Percentiles rank a stretch among this genome's conserved stretches.
These are phyloP conservation scores for Marchantia paleacea DNA, from an alignment of 225 moss, liverwort and hornwort species.

Conservation along the genomic window DNA sequence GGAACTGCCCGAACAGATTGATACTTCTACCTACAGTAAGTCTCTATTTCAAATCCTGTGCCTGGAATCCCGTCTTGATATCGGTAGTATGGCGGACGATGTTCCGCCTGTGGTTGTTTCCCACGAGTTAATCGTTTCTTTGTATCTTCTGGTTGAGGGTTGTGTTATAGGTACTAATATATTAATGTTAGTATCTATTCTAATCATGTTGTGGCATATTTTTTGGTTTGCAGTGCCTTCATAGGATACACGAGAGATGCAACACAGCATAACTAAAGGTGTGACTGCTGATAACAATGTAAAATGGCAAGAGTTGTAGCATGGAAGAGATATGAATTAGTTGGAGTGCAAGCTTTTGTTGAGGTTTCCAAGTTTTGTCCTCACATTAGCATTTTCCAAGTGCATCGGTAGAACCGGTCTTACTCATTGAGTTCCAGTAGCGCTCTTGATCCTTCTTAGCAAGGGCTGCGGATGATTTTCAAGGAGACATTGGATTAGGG, in stretches of 20 bases:
- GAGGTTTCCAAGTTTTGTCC: constrained; percentile 19
- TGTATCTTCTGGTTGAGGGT: too few species aligned
- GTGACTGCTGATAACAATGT: constrained; percentile 4
- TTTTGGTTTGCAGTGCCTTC: constrained; percentile 25
- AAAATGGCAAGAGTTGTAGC: constrained; percentile 23
- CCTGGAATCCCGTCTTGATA: too few species aligned
- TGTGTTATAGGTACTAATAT: too few species aligned
- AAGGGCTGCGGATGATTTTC: constrained; percentile 16
- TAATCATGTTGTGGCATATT: not conserved
- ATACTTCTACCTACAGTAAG: constrained; percentile 51
- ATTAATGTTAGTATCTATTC: not conserved
- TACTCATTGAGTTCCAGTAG: constrained; percentile 6
- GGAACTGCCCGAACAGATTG: constrained; percentile 50
- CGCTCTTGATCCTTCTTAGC: constrained; percentile 3
- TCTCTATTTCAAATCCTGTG: not conserved
- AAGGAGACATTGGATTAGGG: constrained; percentile 16
- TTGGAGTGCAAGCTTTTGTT: constrained; percentile 9
- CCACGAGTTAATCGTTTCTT: too few species aligned
- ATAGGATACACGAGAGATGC: not conserved
- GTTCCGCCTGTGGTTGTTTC: too few species aligned
- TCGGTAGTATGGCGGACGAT: too few species aligned
- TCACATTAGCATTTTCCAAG: constrained; percentile 20
- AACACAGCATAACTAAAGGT: not conserved
- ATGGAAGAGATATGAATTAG: constrained; percentile 14
- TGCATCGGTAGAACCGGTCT: not conserved